These are phyloP conservation scores for Neurospora tetrasperma DNA, from an alignment of 495 filamentous ascomycete genomes.

Conservation along the genomic window DNA sequence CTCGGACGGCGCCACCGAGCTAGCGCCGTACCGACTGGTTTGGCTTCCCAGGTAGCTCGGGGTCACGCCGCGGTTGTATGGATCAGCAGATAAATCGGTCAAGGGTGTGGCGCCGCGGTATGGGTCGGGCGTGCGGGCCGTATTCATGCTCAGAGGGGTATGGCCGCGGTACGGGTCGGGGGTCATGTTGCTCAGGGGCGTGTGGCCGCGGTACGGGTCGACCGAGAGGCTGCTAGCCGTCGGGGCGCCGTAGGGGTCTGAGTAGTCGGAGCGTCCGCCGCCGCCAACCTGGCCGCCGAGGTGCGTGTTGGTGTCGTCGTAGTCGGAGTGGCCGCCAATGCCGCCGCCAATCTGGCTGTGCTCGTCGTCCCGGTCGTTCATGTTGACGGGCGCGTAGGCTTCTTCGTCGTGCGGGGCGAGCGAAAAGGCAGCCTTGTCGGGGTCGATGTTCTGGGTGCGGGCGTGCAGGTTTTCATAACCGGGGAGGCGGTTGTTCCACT, in stretches of 20 bases:
- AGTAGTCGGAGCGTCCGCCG: conserved; percentile 16
- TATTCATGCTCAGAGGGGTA: conserved; percentile 2
- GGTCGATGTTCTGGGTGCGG: conserved; percentile 43
- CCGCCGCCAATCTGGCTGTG: conserved; percentile 6
- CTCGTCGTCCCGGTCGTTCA: conserved; percentile 32
- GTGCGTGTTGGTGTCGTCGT: conserved; percentile 1
- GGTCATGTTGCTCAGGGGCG: conserved; percentile 1
- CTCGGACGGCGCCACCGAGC: conserved; percentile 10
- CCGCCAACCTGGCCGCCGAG: conserved; percentile 5
- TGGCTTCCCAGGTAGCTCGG: conserved; percentile 1
- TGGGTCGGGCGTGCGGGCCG: conserved; percentile 9
- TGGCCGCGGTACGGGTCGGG: conserved; percentile 10
- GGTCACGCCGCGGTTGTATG: conserved; percentile 15
- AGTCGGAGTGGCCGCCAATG: neutral
- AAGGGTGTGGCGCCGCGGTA: neutral
- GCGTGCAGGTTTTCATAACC: conserved; percentile 46
- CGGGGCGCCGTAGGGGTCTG: conserved; percentile 18
- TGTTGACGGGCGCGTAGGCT: conserved; percentile 37
- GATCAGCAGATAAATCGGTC: neutral
- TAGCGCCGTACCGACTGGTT: conserved; percentile 2
- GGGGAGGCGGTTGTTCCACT: conserved; percentile 65
- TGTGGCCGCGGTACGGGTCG: conserved; percentile 23
- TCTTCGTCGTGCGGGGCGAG: conserved; percentile 46
- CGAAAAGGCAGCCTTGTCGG: conserved; percentile 49
- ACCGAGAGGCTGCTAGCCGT: conserved; percentile 15